These are phyloP conservation scores for Saururus chinensis DNA, from an alignment of 164 flowering plant species.

Conservation along the genomic window DNA sequence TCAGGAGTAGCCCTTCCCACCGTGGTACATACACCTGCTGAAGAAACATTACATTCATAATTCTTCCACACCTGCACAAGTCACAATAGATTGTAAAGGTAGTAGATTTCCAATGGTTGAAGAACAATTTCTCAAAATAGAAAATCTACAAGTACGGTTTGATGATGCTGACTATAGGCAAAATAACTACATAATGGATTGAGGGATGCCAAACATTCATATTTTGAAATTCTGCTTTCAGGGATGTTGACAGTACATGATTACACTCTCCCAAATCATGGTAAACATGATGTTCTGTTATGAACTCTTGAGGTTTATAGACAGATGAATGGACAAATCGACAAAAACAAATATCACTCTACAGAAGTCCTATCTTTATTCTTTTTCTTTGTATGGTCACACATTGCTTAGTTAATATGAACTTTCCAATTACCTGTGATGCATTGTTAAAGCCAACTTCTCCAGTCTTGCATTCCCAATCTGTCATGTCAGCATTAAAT, in stretches of 20 bases:
- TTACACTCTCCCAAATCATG: too few relatives aligned
- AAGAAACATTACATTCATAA: constrained; percentile 31
- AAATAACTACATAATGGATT: too few relatives aligned
- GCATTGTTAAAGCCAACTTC: constrained; percentile 50
- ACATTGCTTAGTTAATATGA: too few relatives aligned
- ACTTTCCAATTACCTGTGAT: constrained; percentile 29
- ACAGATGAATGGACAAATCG: too few relatives aligned
- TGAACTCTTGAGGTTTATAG: too few relatives aligned
- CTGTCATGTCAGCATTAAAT: constrained; percentile 26
- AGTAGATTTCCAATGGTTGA: not conserved
- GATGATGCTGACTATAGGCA: not conserved
- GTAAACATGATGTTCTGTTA: too few relatives aligned
- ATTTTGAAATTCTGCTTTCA: too few relatives aligned
- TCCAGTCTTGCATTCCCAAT: constrained; percentile 31
- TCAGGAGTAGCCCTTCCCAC: constrained; percentile 64
- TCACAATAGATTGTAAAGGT: not conserved
- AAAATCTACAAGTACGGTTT: not conserved
- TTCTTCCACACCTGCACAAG: constrained; percentile 22
- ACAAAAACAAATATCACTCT: too few relatives aligned
- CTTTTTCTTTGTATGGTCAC: too few relatives aligned
- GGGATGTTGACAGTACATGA: too few relatives aligned
- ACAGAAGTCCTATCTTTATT: too few relatives aligned
- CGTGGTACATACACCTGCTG: constrained; percentile 31
- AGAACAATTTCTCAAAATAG: not conserved
- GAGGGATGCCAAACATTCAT: too few relatives aligned